These are phyloP conservation scores for Hibiscus tridactylites DNA, from an alignment of 345 rosid species.

Conservation along the genomic window DNA sequence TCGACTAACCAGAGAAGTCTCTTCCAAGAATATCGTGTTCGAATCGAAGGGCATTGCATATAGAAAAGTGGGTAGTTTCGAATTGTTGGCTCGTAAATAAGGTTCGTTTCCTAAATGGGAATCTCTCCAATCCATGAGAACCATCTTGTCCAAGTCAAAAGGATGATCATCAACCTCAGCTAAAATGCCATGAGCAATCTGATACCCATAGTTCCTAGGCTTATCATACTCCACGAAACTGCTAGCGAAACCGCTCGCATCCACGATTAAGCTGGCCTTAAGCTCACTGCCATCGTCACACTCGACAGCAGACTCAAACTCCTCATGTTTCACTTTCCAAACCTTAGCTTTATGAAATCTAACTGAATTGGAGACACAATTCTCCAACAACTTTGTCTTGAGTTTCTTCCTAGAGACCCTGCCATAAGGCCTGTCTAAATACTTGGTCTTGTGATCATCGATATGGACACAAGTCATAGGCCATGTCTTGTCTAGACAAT, in stretches of 20 bases:
- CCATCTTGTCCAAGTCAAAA: conserved; percentile 57
- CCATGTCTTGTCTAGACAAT: conserved; percentile 58
- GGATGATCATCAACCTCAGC: conserved; percentile 68
- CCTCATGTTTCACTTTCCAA: conserved; percentile 50
- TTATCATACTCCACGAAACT: conserved; percentile 37
- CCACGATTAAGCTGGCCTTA: conserved; percentile 49
- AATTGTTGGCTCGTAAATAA: conserved; percentile 32
- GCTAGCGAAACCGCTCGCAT: conserved; percentile 54
- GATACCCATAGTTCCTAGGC: conserved; percentile 55
- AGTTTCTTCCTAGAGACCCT: conserved; percentile 41
- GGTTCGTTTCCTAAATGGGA: conserved; percentile 62
- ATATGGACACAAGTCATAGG: conserved; percentile 38
- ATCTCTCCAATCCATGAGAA: conserved; percentile 78
- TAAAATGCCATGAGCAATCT: conserved; percentile 61
- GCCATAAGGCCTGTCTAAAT: conserved; percentile 52
- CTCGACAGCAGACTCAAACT: conserved; percentile 34
- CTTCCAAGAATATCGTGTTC: conserved; percentile 45
- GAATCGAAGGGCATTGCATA: conserved; percentile 64
- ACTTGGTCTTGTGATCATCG: conserved; percentile 38
- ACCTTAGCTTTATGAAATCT: conserved; percentile 49
- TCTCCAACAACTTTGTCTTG: conserved; percentile 37
- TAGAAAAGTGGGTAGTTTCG: conserved; percentile 39
- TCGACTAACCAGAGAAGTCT: conserved; percentile 54
- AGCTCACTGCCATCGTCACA: conserved; percentile 52
- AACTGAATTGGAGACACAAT: conserved; percentile 40